Conservation (phyloP, 2,329 filamentous ascomycete genomes). For the Talaromyces rugulosus region DNA sequence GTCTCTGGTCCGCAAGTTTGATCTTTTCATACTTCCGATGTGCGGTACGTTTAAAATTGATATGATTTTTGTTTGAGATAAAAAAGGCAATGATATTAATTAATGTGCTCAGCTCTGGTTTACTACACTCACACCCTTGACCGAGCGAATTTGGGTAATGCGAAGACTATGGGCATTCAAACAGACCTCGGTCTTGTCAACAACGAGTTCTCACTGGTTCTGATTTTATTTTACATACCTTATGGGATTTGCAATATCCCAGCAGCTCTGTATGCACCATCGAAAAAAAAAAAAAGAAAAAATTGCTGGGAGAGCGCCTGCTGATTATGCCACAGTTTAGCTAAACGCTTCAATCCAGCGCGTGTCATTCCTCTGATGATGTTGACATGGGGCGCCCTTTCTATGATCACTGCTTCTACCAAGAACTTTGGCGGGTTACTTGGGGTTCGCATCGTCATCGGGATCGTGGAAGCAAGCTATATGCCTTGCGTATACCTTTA, state of each 20-base stretch:
- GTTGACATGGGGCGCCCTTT: constrained; percentile 22
- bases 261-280: constrained; percentile 13
- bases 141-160: constrained; percentile 12
- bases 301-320: background rate
- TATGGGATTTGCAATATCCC: constrained; percentile 38
- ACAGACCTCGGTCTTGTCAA: constrained; percentile 29
- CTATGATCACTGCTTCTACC: constrained; percentile 10
- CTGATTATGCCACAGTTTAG: constrained; percentile 19
- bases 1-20: constrained; percentile 9
- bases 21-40: constrained; percentile 8
- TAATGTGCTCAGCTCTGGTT: constrained; percentile 1
- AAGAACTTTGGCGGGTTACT: constrained; percentile 14
- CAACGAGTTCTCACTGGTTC: constrained; percentile 27
- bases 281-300: background rate
- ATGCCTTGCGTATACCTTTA: constrained; percentile 49
- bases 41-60: constrained; percentile 2
- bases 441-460: constrained; percentile 9
- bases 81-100: background rate
- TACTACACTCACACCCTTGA: constrained; percentile 10
- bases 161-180: constrained; percentile 49
- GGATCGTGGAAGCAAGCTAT: constrained; percentile 19
- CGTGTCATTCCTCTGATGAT: constrained; percentile 11
- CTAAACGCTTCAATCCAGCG: constrained; percentile 11
- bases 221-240: constrained; percentile 50
- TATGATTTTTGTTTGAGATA: background rate